Percentiles rank a stretch among this genome's conserved stretches.
These are phyloP conservation scores for Botrytis cinerea DNA, from an alignment of 2,329 filamentous ascomycete genomes.

Conservation along the genomic window DNA sequence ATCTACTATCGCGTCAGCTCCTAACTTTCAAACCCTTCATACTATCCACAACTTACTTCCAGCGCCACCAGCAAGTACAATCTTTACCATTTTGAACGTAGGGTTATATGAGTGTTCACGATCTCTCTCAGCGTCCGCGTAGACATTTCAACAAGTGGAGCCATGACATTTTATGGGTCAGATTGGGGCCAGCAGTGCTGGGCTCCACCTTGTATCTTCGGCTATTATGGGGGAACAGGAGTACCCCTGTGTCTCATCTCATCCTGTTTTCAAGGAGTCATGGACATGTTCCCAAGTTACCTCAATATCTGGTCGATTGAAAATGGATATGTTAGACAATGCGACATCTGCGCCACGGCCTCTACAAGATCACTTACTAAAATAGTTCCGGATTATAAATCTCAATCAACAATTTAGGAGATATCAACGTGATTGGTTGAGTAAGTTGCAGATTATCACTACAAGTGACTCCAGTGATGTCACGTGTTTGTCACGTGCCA, in stretches of 20 bases:
- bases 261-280: neutral
- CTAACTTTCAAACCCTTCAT: neutral
- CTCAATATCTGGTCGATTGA: neutral
- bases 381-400: too few relatives aligned
- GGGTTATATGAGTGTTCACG: neutral
- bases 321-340: too few relatives aligned
- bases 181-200: neutral
- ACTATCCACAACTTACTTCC: conserved; percentile 43
- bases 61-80: conserved; percentile 49
- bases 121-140: neutral
- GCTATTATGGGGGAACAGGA: neutral
- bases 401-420: too few relatives aligned
- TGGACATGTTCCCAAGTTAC: neutral
- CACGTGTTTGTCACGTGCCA: too few relatives aligned
- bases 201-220: neutral
- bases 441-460: too few relatives aligned
- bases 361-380: too few relatives aligned
- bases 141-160: neutral
- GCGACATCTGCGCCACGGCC: too few relatives aligned
- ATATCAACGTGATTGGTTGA: too few relatives aligned
- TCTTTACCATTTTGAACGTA: conserved; percentile 45
- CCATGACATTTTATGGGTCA: neutral
- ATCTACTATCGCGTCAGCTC: conserved; percentile 43
- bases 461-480: too few relatives aligned
- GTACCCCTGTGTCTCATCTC: neutral